Percentiles rank a stretch among this genome's conserved stretches.
Evolutionary conservation across 2,329 filamentous ascomycete genomes (phyloP).

Genomic region (Neonectria coccinea): DNA sequence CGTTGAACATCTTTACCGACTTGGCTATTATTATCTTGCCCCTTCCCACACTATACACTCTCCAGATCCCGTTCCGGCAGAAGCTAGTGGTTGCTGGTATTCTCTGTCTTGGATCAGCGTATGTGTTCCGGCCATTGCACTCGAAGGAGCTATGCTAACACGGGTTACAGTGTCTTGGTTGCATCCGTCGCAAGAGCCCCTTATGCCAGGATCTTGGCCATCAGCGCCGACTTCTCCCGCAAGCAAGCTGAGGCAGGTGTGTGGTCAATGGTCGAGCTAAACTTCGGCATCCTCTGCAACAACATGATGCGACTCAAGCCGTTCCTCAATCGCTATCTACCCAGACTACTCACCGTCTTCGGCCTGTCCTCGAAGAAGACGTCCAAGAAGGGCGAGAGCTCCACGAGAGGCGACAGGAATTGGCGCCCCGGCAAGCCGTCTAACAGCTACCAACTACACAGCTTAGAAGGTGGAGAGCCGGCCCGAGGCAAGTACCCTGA

Average conservation of each 20-base stretch:
- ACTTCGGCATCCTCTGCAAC: constrained; percentile 29
- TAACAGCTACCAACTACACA: constrained; percentile 19
- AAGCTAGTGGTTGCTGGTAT: constrained; percentile 21
- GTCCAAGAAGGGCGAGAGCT: constrained; percentile 1
- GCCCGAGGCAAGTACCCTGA: not conserved
- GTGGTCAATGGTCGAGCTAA: constrained; percentile 27
- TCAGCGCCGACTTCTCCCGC: constrained; percentile 18
- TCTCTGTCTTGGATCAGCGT: constrained; percentile 24
- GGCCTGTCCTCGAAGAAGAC: constrained; percentile 7
- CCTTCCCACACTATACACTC: constrained; percentile 13
- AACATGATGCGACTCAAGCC: constrained; percentile 27
- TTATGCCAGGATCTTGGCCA: constrained; percentile 23
- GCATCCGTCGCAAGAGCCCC: constrained; percentile 24
- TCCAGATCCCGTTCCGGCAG: constrained; percentile 19
- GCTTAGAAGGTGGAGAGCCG: constrained; percentile 8
- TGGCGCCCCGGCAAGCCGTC: constrained; percentile 17
- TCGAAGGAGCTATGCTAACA: not conserved
- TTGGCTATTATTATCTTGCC: constrained; percentile 20
- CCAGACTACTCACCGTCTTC: constrained; percentile 11
- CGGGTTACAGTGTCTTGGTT: constrained; percentile 13
- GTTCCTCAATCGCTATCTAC: constrained; percentile 23
- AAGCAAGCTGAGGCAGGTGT: constrained; percentile 25
- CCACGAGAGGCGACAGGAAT: not conserved
- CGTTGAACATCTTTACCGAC: constrained; percentile 23
- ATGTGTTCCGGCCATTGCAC: not conserved